Percentiles rank a stretch among this genome's conserved stretches.
These are phyloP conservation scores for Arabis hirsuta DNA, from an alignment of 345 rosid genomes.

Conservation along the genomic window DNA sequence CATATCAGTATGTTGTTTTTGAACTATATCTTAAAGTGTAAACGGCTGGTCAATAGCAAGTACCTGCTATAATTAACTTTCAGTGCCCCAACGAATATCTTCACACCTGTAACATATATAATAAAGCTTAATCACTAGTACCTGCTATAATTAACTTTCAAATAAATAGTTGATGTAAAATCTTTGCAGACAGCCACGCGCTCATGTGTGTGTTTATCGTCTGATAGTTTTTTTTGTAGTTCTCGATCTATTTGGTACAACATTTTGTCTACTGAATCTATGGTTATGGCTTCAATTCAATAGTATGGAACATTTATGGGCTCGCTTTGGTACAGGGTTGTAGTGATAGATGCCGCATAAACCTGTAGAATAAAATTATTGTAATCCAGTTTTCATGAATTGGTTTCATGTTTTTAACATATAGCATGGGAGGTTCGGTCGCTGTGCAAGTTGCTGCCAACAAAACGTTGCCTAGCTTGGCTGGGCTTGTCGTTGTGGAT, in stretches of 20 bases:
- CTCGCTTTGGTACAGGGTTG: not conserved
- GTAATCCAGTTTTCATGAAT: not conserved
- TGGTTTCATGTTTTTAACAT: slow-evolving; percentile 26
- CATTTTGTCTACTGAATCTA: not conserved
- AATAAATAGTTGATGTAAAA: not conserved
- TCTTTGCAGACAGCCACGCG: not conserved
- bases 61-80: not conserved
- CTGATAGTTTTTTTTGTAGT: not conserved
- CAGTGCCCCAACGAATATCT: not conserved
- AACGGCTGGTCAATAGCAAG: not conserved
- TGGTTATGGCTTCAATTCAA: not conserved
- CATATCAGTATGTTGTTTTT: not conserved
- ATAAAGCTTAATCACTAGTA: not conserved
- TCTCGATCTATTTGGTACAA: slow-evolving; percentile 2
- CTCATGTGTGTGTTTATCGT: not conserved
- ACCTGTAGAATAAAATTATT: not conserved
- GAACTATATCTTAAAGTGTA: not conserved
- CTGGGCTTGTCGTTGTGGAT: slow-evolving; percentile 91
- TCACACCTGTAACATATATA: not conserved
- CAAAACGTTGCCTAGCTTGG: slow-evolving; percentile 67
- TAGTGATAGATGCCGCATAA: not conserved
- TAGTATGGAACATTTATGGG: not conserved
- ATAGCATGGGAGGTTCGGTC: slow-evolving; percentile 98
- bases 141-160: no score
- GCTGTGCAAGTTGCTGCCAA: slow-evolving; percentile 95